Evolutionary conservation across 805 yeast genomes (phyloP).

Genomic region (Barnettozyma vustinii): DNA sequence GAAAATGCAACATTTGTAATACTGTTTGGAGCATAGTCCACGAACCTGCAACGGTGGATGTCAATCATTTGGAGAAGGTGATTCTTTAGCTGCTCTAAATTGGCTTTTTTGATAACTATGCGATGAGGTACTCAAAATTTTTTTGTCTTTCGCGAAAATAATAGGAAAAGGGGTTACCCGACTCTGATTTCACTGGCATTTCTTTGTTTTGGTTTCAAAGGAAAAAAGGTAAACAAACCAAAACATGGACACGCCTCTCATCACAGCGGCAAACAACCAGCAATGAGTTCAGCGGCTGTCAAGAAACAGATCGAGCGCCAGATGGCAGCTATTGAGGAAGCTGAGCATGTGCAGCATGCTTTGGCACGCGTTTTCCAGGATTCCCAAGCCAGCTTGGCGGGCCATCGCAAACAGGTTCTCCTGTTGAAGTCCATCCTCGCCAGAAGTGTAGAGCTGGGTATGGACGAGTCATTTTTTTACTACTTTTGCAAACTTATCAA

Average conservation of each 20-base stretch:
- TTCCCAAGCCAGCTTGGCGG: constrained; percentile 66
- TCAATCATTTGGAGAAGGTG: constrained; percentile 10
- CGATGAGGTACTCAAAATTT: constrained; percentile 7
- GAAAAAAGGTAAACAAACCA: not conserved
- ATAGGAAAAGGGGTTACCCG: not conserved
- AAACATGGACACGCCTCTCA: not conserved
- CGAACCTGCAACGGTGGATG: constrained; percentile 85
- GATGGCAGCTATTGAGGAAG: constrained; percentile 17
- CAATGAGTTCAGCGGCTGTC: constrained; percentile 14
- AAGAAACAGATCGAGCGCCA: constrained; percentile 11
- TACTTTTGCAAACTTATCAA: constrained; percentile 58
- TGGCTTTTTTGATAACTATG: not conserved
- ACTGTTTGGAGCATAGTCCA: constrained; percentile 80
- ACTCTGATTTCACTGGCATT: not conserved
- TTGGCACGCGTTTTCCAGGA: constrained; percentile 72
- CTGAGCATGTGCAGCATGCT: constrained; percentile 38
- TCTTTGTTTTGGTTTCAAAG: not conserved
- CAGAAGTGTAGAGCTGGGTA: constrained; percentile 46
- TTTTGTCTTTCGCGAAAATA: constrained; percentile 2
- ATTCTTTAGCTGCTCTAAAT: not conserved
- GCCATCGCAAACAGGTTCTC: constrained; percentile 70
- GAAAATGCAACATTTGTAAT: constrained; percentile 81
- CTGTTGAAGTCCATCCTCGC: constrained; percentile 54
- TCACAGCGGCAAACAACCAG: not conserved
- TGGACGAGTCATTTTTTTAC: constrained; percentile 54